Percentiles rank a stretch among this genome's conserved stretches.
Evolutionary conservation across 495 filamentous ascomycete species (phyloP).

Genomic region (Tuber magnatum): DNA sequence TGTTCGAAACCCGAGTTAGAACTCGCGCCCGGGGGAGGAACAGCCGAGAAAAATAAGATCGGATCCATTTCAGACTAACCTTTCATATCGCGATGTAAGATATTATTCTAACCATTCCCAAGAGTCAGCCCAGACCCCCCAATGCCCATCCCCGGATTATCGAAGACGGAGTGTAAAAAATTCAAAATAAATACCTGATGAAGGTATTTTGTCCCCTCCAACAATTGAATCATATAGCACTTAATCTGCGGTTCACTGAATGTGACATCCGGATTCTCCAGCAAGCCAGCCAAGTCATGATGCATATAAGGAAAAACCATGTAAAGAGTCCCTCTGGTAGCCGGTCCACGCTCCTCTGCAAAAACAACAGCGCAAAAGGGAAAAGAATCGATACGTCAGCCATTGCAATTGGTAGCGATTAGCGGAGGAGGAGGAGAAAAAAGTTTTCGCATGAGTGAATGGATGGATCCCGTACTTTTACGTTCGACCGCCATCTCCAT

Average conservation of each 20-base stretch:
- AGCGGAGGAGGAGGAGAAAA: not conserved
- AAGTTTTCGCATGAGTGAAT: not conserved
- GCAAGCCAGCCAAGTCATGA: constrained; percentile 88
- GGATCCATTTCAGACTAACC: constrained; percentile 40
- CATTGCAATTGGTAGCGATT: not conserved
- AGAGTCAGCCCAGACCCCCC: constrained; percentile 9
- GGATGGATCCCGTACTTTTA: constrained; percentile 43
- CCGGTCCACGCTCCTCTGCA: constrained; percentile 33
- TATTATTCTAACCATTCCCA: constrained; percentile 53
- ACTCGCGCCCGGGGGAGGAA: not conserved
- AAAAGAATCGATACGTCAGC: not conserved
- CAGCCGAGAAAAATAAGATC: not conserved
- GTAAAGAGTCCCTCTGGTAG: constrained; percentile 53
- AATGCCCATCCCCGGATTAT: not conserved
- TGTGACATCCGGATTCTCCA: constrained; percentile 84
- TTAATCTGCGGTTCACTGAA: constrained; percentile 90
- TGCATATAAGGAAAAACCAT: constrained; percentile 99
- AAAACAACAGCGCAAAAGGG: constrained; percentile 1
- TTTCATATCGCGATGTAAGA: constrained; percentile 97
- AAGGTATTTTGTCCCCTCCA: constrained; percentile 81
- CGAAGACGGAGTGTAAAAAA: not conserved
- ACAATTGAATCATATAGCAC: constrained; percentile 90
- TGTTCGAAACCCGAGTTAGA: constrained; percentile 26
- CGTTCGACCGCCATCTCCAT: constrained; percentile 95
- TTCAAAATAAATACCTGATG: constrained; percentile 54